Evolutionary conservation across 306 rosid genomes (phyloP), one percentile per base, ranked within the genome.

Genomic region (Alnus glutinosa): DNA sequence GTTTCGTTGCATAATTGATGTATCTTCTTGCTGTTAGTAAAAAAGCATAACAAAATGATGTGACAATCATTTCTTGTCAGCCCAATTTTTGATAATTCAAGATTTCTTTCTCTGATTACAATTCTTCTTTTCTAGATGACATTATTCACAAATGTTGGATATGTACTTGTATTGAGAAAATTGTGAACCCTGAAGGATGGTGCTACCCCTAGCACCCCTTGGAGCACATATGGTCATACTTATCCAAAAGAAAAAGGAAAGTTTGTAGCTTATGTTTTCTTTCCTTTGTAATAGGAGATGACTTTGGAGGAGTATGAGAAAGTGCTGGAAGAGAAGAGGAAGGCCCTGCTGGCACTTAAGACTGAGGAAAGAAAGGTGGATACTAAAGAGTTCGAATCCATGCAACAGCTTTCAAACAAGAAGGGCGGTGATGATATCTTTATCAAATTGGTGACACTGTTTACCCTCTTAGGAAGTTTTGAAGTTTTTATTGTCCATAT

Each of bases 241-340:
- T 18, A 8, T 12, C 16, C 1, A 42, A 18, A 39, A 42, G 72
- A 7, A 68, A 66, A 64, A 34, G 39, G n/a, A 36, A 34, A 36
- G n/a, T 9, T 34, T 68, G 28, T 68, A 55, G 79, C 75, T 78
- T 3, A 87, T 13, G 59, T 16, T 67, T 67, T 82, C 7, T 69
- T 42, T 75, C 54, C 34, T 68, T 50, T 70, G 39, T 83, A 73
- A 59, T 48, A 95, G 99, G 98, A 95, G 78, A 95, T 95, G 99
- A 95, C 99, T 7, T 79, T 95, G 84, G 99, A 91, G 84, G 99
- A 95, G 85, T 95, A 93, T 81, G 90, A 95, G 83, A 95, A 95
- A 76, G 84, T 95, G 75, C 81, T 87, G 78, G 96, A 91, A 78
- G 99, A 90, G 83, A 95, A 87, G 85, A 86, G 99, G 87, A 92